A percentile compares a stretch with the other conserved stretches of the same genome.
phyloP scores from a whole-genome alignment of 306 rosid species.

The Glycine latifolia region DNA sequence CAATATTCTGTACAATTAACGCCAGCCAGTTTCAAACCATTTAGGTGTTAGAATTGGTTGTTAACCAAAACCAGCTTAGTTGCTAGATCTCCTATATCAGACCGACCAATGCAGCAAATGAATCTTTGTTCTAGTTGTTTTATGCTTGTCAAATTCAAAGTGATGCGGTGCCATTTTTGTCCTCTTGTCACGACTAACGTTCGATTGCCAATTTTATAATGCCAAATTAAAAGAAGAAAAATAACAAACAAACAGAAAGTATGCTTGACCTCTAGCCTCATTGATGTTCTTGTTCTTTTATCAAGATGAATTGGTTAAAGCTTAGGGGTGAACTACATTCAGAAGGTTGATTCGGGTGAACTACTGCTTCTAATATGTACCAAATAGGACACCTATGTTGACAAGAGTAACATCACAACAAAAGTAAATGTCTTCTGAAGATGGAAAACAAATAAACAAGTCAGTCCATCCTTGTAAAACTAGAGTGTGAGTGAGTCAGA shows the following conservation, averaged over 20 bases:
- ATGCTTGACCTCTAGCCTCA: slow-evolving; percentile 15
- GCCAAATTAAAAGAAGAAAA: too few species aligned
- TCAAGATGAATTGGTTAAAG: slow-evolving; percentile 29
- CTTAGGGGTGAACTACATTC: background rate
- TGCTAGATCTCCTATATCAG: background rate
- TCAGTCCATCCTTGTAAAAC: background rate
- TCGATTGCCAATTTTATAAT: background rate
- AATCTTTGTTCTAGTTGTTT: slow-evolving; percentile 31
- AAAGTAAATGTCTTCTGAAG: background rate
- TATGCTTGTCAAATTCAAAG: slow-evolving; percentile 27
- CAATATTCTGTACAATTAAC: background rate
- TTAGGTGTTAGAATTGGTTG: slow-evolving; percentile 8
- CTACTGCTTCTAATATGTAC: background rate
- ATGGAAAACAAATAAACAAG: slow-evolving; percentile 27
- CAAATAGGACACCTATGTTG: too few species aligned
- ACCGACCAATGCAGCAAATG: slow-evolving; percentile 35
- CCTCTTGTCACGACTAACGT: background rate
- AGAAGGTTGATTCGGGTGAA: too few species aligned
- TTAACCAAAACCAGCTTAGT: slow-evolving; percentile 25
- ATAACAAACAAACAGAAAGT: background rate
- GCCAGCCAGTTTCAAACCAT: slow-evolving; percentile 7
- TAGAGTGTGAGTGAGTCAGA: too few species aligned
- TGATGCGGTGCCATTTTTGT: slow-evolving; percentile 16
- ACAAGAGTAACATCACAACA: too few species aligned
- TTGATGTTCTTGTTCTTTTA: too few species aligned